Evolutionary conservation across 2,329 filamentous ascomycete genomes (phyloP).

Genomic region (Venturia asperata): DNA sequence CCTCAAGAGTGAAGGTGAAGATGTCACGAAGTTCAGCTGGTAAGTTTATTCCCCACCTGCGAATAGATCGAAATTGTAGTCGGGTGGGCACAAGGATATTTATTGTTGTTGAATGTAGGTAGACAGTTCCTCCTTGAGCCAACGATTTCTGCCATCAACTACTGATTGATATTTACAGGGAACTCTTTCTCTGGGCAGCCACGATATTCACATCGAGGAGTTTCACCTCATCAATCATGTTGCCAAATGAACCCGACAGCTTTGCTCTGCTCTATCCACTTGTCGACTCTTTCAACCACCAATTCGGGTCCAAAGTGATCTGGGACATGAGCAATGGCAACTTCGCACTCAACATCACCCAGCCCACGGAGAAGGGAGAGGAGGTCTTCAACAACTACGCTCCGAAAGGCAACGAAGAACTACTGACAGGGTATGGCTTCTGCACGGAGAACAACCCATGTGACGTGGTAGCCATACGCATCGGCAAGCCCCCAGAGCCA

Average conservation of each 20-base stretch:
- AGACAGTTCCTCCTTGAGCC: background rate
- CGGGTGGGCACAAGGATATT: background rate
- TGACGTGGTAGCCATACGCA: conserved; percentile 40
- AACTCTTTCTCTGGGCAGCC: conserved; percentile 44
- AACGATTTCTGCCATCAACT: background rate
- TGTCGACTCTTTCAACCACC: conserved; percentile 45
- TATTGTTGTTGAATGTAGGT: background rate
- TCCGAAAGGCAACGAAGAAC: conserved; percentile 46
- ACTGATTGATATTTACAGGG: conserved; percentile 30
- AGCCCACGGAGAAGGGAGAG: conserved; percentile 30
- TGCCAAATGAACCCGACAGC: conserved; percentile 22
- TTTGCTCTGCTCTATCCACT: conserved; percentile 44
- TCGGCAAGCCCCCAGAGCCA: conserved; percentile 34
- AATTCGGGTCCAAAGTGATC: conserved; percentile 39
- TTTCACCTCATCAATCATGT: conserved; percentile 37
- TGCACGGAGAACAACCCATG: conserved; percentile 41
- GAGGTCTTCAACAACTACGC: conserved; percentile 50
- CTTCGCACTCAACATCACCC: conserved; percentile 36
- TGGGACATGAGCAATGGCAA: conserved; percentile 38
- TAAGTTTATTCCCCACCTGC: conserved; percentile 25
- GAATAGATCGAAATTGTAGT: background rate
- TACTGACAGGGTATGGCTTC: conserved; percentile 49
- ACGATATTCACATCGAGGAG: conserved; percentile 46
- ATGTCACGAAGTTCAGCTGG: conserved; percentile 36
- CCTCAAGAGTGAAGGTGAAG: conserved; percentile 27